These are phyloP conservation scores for Lactarius pseudohatsudake DNA, from an alignment of 768 basidiomycete genomes.

Conservation along the genomic window DNA sequence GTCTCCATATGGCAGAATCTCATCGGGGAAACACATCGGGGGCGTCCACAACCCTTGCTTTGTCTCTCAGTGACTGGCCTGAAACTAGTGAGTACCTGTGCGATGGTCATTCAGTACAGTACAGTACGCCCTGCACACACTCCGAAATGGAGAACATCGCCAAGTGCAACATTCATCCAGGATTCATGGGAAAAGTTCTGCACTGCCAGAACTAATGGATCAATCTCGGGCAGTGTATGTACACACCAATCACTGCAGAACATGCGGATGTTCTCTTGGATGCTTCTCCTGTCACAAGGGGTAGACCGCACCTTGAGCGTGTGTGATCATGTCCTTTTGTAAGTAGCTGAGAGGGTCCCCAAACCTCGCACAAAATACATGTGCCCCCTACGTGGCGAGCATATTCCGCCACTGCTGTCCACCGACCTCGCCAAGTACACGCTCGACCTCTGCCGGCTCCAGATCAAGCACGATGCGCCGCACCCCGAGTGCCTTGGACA, in stretches of 20 bases:
- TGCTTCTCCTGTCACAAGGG: conserved; percentile 5
- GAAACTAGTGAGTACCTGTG: background rate
- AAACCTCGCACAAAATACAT: background rate
- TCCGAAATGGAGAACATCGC: background rate
- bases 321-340: background rate
- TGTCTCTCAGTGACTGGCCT: background rate
- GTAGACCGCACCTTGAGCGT: conserved; percentile 4
- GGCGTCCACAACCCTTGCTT: too few species aligned
- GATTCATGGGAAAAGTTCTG: background rate
- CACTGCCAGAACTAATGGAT: background rate
- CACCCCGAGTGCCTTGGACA: conserved; percentile 68
- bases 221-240: conserved; percentile 5
- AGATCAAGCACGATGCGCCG: conserved; percentile 77
- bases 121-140: background rate
- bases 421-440: conserved; percentile 81
- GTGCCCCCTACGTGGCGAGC: conserved; percentile 31
- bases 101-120: background rate
- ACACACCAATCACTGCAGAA: background rate
- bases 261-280: conserved; percentile 1
- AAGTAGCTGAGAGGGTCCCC: background rate
- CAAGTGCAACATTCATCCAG: background rate
- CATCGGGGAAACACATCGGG: background rate
- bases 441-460: conserved; percentile 81
- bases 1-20: background rate
- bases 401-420: conserved; percentile 64